phyloP scores from a whole-genome alignment of 2,329 filamentous ascomycete genomes.

The Aspergillus sp. region DNA sequence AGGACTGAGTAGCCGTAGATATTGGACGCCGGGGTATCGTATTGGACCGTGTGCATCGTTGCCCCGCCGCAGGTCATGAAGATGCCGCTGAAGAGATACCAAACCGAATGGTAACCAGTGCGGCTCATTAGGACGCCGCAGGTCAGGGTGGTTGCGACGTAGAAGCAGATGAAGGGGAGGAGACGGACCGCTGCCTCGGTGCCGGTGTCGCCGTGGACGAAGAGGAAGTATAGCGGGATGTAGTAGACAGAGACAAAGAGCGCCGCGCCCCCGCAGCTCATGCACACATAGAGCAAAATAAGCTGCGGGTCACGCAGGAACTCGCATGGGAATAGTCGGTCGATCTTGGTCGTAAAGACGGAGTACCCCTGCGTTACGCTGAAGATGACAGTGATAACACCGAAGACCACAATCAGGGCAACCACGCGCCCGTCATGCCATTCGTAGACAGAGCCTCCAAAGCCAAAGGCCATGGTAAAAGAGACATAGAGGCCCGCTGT shows the following conservation, averaged over 20 bases:
- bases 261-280: conserved; percentile 23
- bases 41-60: conserved; percentile 10
- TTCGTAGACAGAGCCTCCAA: conserved; percentile 41
- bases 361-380: conserved; percentile 34
- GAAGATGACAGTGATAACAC: conserved; percentile 37
- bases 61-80: conserved; percentile 6
- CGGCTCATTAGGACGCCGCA: conserved; percentile 13
- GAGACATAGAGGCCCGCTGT: conserved; percentile 33
- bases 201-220: conserved; percentile 35
- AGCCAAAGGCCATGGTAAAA: conserved; percentile 42
- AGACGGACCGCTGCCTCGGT: conserved; percentile 22
- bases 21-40: conserved; percentile 1
- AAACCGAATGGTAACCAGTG: conserved; percentile 14
- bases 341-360: conserved; percentile 36
- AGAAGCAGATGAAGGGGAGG: conserved; percentile 21
- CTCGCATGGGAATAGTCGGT: conserved; percentile 42
- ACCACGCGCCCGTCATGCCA: conserved; percentile 34
- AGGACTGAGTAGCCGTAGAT: conserved; percentile 12
- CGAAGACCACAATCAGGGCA: conserved; percentile 25
- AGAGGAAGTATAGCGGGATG: conserved; percentile 48
- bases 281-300: conserved; percentile 36
- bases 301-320: conserved; percentile 32
- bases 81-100: conserved; percentile 16
- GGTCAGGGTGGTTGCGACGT: conserved; percentile 12
- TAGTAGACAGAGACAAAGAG: conserved; percentile 40